Evolutionary conservation across 73 alveolate species (phyloP).

Genomic region (Effrenium voratum): DNA sequence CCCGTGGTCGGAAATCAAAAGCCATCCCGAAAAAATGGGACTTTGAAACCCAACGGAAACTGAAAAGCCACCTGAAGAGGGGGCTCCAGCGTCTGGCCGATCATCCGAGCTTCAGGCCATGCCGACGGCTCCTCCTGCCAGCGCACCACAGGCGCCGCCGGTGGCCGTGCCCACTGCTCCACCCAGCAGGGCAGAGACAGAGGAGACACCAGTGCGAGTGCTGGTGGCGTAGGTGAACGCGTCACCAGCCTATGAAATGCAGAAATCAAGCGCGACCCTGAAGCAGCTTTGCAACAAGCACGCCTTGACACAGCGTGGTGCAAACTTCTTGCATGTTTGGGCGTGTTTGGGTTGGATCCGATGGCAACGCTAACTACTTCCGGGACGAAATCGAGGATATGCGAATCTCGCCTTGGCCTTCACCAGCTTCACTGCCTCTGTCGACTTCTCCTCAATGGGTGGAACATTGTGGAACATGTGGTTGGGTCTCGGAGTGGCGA

Average conservation of each 20-base stretch:
- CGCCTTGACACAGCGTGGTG: background rate
- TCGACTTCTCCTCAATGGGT: conserved; percentile 3
- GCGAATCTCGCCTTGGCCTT: conserved; percentile 45
- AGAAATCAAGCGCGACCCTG: background rate
- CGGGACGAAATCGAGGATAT: no score
- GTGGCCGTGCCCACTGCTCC: conserved; percentile 51
- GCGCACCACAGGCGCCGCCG: conserved; percentile 80
- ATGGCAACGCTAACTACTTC: background rate
- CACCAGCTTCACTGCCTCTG: conserved; percentile 30
- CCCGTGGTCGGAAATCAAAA: no score
- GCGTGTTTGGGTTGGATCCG: background rate
- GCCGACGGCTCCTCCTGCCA: conserved; percentile 68
- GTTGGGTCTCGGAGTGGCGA: no score
- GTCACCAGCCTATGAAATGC: conserved; percentile 30
- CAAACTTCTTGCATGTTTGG: background rate
- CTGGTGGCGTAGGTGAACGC: conserved; percentile 18
- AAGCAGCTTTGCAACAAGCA: background rate
- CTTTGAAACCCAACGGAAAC: background rate
- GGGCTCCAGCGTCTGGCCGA: background rate
- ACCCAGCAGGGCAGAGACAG: conserved; percentile 43
- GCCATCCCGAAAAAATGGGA: background rate
- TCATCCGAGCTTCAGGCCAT: background rate
- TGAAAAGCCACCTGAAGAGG: background rate
- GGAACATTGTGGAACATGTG: no score
- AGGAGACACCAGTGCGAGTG: conserved; percentile 71